Evolutionary conservation across 2,329 filamentous ascomycete species (phyloP).

Genomic region (Colletotrichum limetticola): DNA sequence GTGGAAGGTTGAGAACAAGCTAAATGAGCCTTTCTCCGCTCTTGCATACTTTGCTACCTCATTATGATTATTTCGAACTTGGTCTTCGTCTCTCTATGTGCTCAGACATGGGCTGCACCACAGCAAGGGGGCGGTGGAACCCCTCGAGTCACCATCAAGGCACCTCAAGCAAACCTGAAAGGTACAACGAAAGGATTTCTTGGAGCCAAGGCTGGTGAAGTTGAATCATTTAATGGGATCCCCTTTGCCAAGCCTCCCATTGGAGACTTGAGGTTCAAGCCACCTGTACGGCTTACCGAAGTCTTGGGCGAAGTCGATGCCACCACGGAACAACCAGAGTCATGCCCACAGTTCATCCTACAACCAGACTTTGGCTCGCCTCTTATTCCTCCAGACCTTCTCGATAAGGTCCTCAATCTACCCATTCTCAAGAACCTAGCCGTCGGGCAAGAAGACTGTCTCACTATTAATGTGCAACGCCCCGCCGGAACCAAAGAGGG

Average conservation of each 20-base stretch:
- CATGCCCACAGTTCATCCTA: constrained; percentile 44
- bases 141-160: constrained; percentile 24
- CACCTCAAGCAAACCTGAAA: constrained; percentile 20
- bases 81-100: background rate
- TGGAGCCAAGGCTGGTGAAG: constrained; percentile 34
- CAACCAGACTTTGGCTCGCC: constrained; percentile 37
- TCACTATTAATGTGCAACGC: constrained; percentile 47
- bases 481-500: constrained; percentile 35
- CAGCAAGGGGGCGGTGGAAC: background rate
- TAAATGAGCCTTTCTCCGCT: background rate
- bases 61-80: constrained; percentile 6
- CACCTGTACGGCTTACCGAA: constrained; percentile 48
- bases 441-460: constrained; percentile 46
- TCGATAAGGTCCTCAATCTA: constrained; percentile 18
- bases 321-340: constrained; percentile 47
- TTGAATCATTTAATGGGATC: constrained; percentile 68
- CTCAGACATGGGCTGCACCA: constrained; percentile 5
- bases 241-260: constrained; percentile 68
- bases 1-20: background rate
- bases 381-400: constrained; percentile 39
- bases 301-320: constrained; percentile 49
- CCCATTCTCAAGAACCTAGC: constrained; percentile 15
- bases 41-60: background rate
- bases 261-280: constrained; percentile 58
- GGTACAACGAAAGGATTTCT: constrained; percentile 24